Base-by-base conservation (phyloP, 169 alveolate species). In the Plasmodium gallinaceum region DNA sequence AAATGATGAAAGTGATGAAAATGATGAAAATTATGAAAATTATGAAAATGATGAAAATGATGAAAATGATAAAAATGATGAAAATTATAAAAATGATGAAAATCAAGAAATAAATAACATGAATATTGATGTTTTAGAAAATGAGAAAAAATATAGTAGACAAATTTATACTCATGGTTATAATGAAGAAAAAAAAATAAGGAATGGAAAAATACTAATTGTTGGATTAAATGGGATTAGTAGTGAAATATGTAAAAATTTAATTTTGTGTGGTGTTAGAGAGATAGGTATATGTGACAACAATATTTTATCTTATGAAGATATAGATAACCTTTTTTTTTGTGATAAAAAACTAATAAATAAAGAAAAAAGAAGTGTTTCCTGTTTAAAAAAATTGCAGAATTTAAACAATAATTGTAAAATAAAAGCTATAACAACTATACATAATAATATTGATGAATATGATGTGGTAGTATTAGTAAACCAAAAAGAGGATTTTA, bases 141-240 rank as follows among this genome's bases (percentile, higher is more conserved):
- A 39, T n/a, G 90, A 65, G 54, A 80, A 80, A 80, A 80, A 80
- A 37, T 98, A 98, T 92, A 97, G 99, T 62, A 96, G 99, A 85
- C 99, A 98, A 93, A 98, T 99, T 26, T 99, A 99, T 20, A 97
- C 99, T 48, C 98, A 96, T 83, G 99, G 99, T 22, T 94, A 98
- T 93, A 99, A 98, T 76, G 97, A 99, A 70, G 98, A 98, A 99
- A 98, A 99, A 18, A 97, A 97, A 92, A 94, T 98, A 60, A 95
- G 97, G 14, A 95, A 96, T 78, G 83, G 98, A 76, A 93, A 97
- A 57, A 99, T 98, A 52, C 97, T 99, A 85, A 95, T 99, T 73
- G 92, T 97, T 37, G 99, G 99, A 0, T 88, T 97, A 90, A 93
- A 99, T 91, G 99, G 99, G 94, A 96, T 48, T 94, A 98, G 92